Conservation (phyloP, 164 flowering plant genomes). For the Stephania yunnanensis region DNA sequence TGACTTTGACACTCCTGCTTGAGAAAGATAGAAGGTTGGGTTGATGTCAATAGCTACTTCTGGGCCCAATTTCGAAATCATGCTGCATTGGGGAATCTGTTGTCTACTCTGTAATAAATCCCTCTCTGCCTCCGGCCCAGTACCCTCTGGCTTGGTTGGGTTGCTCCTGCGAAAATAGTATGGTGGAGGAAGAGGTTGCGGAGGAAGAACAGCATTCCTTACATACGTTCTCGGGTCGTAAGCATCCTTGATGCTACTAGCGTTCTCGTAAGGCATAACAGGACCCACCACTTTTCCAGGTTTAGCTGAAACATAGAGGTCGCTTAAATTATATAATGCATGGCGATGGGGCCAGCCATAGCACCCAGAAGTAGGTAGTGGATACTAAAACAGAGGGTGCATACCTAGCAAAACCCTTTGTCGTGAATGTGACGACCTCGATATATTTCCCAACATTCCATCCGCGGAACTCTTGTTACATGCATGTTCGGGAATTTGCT, state of each 20-base stretch:
- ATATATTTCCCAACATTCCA: slow-evolving; percentile 30
- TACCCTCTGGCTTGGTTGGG: slow-evolving; percentile 33
- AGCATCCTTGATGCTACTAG: slow-evolving; percentile 32
- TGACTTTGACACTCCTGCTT: slow-evolving; percentile 31
- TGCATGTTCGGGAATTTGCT: slow-evolving; percentile 30
- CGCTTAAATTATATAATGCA: neutral
- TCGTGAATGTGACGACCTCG: slow-evolving; percentile 39
- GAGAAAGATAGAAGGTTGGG: slow-evolving; percentile 44
- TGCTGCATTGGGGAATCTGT: slow-evolving; percentile 37
- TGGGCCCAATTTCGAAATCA: slow-evolving; percentile 44
- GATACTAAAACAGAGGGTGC: neutral
- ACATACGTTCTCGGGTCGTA: slow-evolving; percentile 44
- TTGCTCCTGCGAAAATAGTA: slow-evolving; percentile 34
- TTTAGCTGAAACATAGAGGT: slow-evolving; percentile 36
- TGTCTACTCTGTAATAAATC: slow-evolving; percentile 28
- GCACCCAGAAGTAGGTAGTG: neutral
- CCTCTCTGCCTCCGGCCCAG: slow-evolving; percentile 26
- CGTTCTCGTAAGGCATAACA: slow-evolving; percentile 44
- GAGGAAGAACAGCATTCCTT: slow-evolving; percentile 40
- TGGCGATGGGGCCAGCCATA: neutral
- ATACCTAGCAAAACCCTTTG: slow-evolving; percentile 49
- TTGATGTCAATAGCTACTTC: slow-evolving; percentile 64
- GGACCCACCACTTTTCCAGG: slow-evolving; percentile 65
- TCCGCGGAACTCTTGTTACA: slow-evolving; percentile 32
- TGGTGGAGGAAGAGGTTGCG: slow-evolving; percentile 35